Base-by-base conservation (phyloP, 495 filamentous ascomycete genomes). In the Aspergillus avenaceus region DNA sequence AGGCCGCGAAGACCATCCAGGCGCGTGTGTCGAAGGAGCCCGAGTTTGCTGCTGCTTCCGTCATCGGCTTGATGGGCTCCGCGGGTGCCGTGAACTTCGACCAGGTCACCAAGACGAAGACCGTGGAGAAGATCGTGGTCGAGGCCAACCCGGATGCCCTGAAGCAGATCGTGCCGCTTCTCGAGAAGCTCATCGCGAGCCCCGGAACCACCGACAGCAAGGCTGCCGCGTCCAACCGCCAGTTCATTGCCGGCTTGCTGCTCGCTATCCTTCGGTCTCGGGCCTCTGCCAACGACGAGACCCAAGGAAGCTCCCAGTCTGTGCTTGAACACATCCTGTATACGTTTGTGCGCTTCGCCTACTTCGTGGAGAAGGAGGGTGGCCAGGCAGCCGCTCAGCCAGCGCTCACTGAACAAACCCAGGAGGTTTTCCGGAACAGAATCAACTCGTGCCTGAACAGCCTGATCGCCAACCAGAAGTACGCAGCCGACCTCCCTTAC, bases 71-170 rank as follows among this genome's bases (percentile, higher is more conserved):
- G 8, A 77, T 92, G 42, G 77, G 79, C 34, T 80, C 83, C 34
- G 64, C 83, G 29, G 90, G 88, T 2, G 74, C 78, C 0, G 77
- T 89, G 43, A 88, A 85, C 63, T 95, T 97, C 61, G 95, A 97
- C 63, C 81, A 86, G 25, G 70, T 84, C 16, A 96, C 91, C 6
- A 96, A 87, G 63, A 90, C 87, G 1, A 96, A 96, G 71, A 95
- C 88, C 0, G 69, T 96, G 0, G 88, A 91, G 54, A 84, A 79
- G 53, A 73, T 96, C 3, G 66, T 96, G 3, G 71, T 79, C 34
- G 70, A 77, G 42, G 81, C 84, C 2, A 81, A 84, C 53, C 64
- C 75, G 18, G 62, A 73, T 5, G 66, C 73, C 5, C 44, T 77
- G 47, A 53, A 63, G 24, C 57, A 73, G 43, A 69, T 80, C 13